phyloP scores from a whole-genome alignment of 805 yeast genomes.

The Grigorovia transvaalensis region DNA sequence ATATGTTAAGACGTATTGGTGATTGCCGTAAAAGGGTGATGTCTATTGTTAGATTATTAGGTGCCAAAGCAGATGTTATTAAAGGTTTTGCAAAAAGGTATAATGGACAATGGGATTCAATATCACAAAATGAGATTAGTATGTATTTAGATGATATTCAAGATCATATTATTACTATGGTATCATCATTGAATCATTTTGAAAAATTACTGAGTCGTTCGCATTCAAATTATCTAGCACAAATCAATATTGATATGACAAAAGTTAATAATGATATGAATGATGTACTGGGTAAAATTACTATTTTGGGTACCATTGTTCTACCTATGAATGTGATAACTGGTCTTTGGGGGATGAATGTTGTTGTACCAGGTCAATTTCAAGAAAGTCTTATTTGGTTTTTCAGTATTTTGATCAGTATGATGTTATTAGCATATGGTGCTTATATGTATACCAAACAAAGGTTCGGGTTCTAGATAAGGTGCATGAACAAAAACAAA shows the following conservation, averaged over 20 bases:
- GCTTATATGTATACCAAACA: constrained; percentile 42
- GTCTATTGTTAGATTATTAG: constrained; percentile 75
- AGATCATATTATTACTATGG: constrained; percentile 96
- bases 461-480: constrained; percentile 28
- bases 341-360: constrained; percentile 99
- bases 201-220: constrained; percentile 88
- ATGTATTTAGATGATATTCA: constrained; percentile 95
- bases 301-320: constrained; percentile 89
- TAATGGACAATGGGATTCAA: constrained; percentile 71
- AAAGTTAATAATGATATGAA: constrained; percentile 94
- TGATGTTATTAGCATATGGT: constrained; percentile 38
- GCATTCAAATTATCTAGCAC: constrained; percentile 95
- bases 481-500: too few relatives aligned
- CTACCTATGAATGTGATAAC: constrained; percentile 91
- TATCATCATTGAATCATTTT: constrained; percentile 85
- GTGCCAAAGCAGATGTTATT: constrained; percentile 95
- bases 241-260: constrained; percentile 95
- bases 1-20: constrained; percentile 89
- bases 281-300: constrained; percentile 87
- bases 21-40: constrained; percentile 91
- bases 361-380: constrained; percentile 87
- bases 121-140: constrained; percentile 78
- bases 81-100: constrained; percentile 90
- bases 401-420: constrained; percentile 37
- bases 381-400: constrained; percentile 57